A percentile compares a stretch with the other conserved stretches of the same genome.
phyloP scores from a whole-genome alignment of 2,329 filamentous ascomycete genomes.

The Domatiomyces catenatus region DNA sequence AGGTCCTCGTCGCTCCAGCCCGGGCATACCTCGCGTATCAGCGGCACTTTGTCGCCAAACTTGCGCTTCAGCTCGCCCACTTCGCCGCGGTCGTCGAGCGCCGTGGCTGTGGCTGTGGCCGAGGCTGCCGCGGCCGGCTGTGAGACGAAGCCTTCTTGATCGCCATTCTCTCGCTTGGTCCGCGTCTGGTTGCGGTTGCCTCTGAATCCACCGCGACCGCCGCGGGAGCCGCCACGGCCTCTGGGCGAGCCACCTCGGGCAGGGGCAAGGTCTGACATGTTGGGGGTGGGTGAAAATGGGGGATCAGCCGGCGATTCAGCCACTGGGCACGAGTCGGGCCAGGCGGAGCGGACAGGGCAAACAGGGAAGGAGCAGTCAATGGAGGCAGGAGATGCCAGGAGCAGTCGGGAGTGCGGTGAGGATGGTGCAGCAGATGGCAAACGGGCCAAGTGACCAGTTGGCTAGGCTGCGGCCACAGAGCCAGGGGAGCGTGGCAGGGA shows the following conservation, averaged over 20 bases:
- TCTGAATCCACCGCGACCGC: conserved; percentile 72
- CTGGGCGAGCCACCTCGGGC: conserved; percentile 1
- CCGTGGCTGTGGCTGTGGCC: conserved; percentile 30
- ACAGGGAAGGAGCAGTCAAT: not conserved
- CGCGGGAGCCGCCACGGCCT: conserved; percentile 15
- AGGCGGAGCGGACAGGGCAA: not conserved
- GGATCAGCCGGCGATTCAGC: not conserved
- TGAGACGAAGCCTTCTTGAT: conserved; percentile 41
- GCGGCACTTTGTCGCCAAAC: conserved; percentile 61
- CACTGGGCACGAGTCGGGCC: not conserved
- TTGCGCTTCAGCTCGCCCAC: conserved; percentile 83
- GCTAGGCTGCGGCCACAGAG: not conserved
- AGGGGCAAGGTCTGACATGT: not conserved
- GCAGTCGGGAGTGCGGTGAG: not conserved
- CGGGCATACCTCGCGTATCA: conserved; percentile 83
- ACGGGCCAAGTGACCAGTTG: not conserved
- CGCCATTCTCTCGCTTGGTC: conserved; percentile 58
- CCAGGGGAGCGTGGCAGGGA: not conserved
- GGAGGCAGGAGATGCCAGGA: not conserved
- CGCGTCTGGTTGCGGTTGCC: conserved; percentile 45
- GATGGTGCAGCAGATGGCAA: not conserved
- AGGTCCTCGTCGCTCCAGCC: conserved; percentile 94
- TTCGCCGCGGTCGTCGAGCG: conserved; percentile 69
- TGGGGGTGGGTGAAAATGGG: not conserved
- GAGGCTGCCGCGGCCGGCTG: not conserved